These are phyloP conservation scores for Cystobasidium ongulense DNA, from an alignment of 768 basidiomycete species.

Conservation along the genomic window DNA sequence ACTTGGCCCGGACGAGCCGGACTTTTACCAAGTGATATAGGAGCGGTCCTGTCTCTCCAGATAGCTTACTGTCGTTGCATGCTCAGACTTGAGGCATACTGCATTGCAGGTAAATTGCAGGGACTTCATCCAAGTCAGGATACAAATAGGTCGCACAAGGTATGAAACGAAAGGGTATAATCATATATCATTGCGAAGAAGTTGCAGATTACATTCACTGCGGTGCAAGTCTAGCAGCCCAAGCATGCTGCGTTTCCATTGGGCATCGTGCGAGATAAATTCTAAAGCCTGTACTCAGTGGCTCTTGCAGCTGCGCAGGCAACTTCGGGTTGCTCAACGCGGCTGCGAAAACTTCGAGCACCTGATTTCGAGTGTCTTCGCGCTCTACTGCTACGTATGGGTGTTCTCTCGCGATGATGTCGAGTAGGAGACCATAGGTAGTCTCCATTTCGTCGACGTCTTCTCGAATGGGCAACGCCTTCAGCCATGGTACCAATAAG, in stretches of 20 bases:
- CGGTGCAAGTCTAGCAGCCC: not conserved
- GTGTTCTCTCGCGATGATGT: conserved; percentile 16
- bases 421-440: conserved; percentile 14
- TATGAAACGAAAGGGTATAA: not conserved
- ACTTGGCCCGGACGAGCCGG: too few relatives aligned
- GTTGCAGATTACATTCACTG: too few relatives aligned
- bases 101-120: too few relatives aligned
- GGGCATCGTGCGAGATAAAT: not conserved
- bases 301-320: not conserved
- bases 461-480: conserved; percentile 1
- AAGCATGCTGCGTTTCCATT: not conserved
- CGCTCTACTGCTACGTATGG: conserved; percentile 7
- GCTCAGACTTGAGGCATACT: too few relatives aligned
- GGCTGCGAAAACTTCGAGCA: not conserved
- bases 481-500: conserved; percentile 1
- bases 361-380: not conserved
- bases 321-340: not conserved
- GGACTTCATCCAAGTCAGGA: too few relatives aligned
- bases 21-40: not conserved
- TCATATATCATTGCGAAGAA: too few relatives aligned
- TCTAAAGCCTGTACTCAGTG: not conserved
- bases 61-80: too few relatives aligned
- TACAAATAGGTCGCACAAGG: not conserved
- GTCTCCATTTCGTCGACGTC: conserved; percentile 31
- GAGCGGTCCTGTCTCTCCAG: too few relatives aligned